These are phyloP conservation scores for Styphnolobium japonicum DNA, from an alignment of 306 rosid genomes.

Conservation along the genomic window DNA sequence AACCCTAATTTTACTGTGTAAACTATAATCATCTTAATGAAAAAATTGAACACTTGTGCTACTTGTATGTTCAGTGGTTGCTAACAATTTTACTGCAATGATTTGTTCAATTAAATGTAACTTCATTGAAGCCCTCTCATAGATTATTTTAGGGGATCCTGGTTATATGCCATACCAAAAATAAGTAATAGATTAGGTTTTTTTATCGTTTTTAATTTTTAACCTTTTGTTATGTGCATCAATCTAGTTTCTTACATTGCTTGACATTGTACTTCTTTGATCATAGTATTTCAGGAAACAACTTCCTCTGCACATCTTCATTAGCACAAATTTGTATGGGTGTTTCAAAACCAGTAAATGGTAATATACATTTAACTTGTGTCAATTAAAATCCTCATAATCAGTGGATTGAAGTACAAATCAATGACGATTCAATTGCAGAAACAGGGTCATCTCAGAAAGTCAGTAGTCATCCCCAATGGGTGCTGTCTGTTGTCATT, in stretches of 20 bases:
- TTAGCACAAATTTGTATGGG: conserved; percentile 50
- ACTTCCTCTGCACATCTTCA: conserved; percentile 63
- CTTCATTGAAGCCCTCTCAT: background rate
- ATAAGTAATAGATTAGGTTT: background rate
- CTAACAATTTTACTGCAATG: background rate
- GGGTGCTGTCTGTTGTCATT: conserved; percentile 68
- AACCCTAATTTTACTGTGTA: background rate
- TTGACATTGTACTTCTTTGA: conserved; percentile 33
- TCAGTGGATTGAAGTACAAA: background rate
- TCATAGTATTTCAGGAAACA: conserved; percentile 80
- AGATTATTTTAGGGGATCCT: background rate
- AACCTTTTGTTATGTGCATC: background rate
- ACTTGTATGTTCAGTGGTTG: background rate
- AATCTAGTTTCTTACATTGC: background rate
- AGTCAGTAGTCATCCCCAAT: conserved; percentile 41
- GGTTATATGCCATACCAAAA: background rate
- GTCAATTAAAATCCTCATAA: background rate
- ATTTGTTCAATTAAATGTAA: background rate
- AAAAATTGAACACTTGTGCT: background rate
- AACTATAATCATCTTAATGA: background rate
- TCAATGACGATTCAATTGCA: conserved; percentile 34
- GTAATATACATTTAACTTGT: conserved; percentile 43
- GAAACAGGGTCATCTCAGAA: conserved; percentile 55
- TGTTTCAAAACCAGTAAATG: conserved; percentile 59
- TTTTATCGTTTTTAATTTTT: background rate